Base-by-base conservation (phyloP, 306 rosid genomes). In the Castanea mollissima region DNA sequence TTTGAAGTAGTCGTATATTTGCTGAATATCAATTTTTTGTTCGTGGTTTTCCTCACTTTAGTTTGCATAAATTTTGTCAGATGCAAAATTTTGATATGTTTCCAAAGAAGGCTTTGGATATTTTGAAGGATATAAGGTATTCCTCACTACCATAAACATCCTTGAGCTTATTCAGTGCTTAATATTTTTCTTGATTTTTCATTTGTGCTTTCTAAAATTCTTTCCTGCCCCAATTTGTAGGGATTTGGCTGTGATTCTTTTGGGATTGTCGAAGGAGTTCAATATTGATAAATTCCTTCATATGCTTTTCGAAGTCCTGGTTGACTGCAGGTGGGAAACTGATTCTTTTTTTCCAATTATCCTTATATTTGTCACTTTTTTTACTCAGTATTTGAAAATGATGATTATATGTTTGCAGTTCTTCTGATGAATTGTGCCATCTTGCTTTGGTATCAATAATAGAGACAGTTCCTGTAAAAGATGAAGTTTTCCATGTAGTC, bases 271-370 rank as follows among this genome's bases (percentile, higher is more conserved):
- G 18, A 86, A 86, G 69, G 92, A 86, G 82, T 92, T 88, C 95
- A 94, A 91, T 78, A 83, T 90, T 25, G 95, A 91, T 69, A 87
- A 83, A 77, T 94, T 94, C 83, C 82, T 94, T 35, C 60, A 67
- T 18, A 82, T 92, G 81, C 90, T 94, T 80, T 75, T 94, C 91
- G 95, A 88, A 55, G 88, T 97, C 81, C 84, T 94, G 71, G 86
- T 94, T 87, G 89, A 88, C 68, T 84, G 82, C 85, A 87, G 99
- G 99, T 94, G 85, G 79, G 87, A 27, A 44, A 34, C 46, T 44
- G 32, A n/a, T 74, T 68, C 25, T 58, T 34, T 34, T 72, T 75
- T 79, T 51, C 9, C 34, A 21, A 41, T 38, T 62, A 59, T 83
- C 58, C 59, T 67, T 77, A 69, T 54, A 25, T 15, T 76, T 25